Conservation (phyloP, 148 eudicot genomes). For the Drosera capensis region DNA sequence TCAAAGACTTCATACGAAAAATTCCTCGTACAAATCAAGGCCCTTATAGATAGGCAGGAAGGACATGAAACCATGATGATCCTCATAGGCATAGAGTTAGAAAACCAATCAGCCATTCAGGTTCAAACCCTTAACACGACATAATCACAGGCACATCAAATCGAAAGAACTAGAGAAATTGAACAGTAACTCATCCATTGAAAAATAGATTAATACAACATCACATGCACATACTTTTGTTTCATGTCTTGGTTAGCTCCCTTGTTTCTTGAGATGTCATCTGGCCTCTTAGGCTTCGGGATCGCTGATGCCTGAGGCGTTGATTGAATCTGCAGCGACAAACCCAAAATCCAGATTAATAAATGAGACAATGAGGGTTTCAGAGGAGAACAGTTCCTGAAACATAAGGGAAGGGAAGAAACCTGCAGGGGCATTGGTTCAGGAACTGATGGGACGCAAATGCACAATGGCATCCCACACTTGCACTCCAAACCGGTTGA, state of each 20-base stretch:
- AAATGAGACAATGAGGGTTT: slow-evolving; percentile 3
- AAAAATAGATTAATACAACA: no score
- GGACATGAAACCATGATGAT: no score
- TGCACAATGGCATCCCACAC: slow-evolving; percentile 99
- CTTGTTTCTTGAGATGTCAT: slow-evolving; percentile 28
- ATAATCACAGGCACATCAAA: no score
- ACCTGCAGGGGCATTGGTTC: slow-evolving; percentile 43
- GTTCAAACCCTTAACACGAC: no score
- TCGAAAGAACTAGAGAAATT: no score
- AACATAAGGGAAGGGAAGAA: slow-evolving; percentile 5
- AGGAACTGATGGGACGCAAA: slow-evolving; percentile 61
- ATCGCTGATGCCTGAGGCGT: slow-evolving; percentile 18
- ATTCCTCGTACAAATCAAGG: no score
- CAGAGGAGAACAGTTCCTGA: background rate
- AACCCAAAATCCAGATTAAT: slow-evolving; percentile 3
- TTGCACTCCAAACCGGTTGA: slow-evolving; percentile 49
- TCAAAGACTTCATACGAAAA: no score
- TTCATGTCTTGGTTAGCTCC: slow-evolving; percentile 43
- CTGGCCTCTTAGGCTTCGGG: slow-evolving; percentile 46
- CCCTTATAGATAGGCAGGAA: no score
- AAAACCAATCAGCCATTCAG: no score
- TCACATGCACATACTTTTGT: slow-evolving; percentile 65
- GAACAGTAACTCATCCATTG: no score
- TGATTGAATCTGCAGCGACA: slow-evolving; percentile 16
- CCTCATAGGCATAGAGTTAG: no score